These are phyloP conservation scores for Oxytropis ochrocephala DNA, from an alignment of 306 rosid genomes.

Conservation along the genomic window DNA sequence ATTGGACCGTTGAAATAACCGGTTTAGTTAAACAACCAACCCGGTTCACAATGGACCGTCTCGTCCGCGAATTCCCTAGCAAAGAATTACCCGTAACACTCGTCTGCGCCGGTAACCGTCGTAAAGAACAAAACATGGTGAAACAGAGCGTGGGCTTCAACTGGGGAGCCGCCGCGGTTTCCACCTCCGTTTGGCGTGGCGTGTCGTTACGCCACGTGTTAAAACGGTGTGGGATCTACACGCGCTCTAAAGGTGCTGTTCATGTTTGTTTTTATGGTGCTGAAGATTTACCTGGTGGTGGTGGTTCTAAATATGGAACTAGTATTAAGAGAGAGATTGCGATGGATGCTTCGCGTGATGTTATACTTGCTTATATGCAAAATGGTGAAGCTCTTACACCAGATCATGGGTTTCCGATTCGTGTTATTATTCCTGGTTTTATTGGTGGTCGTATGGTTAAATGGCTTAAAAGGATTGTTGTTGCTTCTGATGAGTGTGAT, in stretches of 20 bases:
- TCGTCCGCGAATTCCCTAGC: slow-evolving; percentile 39
- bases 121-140: slow-evolving; percentile 87
- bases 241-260: slow-evolving; percentile 44
- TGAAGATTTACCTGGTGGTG: slow-evolving; percentile 85
- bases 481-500: slow-evolving; percentile 49
- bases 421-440: slow-evolving; percentile 73
- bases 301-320: slow-evolving; percentile 77
- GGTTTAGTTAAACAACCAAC: slow-evolving; percentile 56
- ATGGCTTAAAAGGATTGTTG: slow-evolving; percentile 73
- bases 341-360: slow-evolving; percentile 67
- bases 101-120: slow-evolving; percentile 76
- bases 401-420: slow-evolving; percentile 82
- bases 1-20: slow-evolving; percentile 57
- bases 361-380: slow-evolving; percentile 76
- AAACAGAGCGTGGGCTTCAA: slow-evolving; percentile 65
- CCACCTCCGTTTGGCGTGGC: slow-evolving; percentile 71
- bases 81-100: slow-evolving; percentile 58
- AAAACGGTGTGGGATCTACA: slow-evolving; percentile 40
- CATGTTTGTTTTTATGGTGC: slow-evolving; percentile 80
- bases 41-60: slow-evolving; percentile 53
- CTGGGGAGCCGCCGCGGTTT: slow-evolving; percentile 73
- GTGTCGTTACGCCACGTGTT: slow-evolving; percentile 45
- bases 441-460: slow-evolving; percentile 92
- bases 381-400: slow-evolving; percentile 58
- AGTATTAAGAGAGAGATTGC: slow-evolving; percentile 58